These are phyloP conservation scores for Francoa sonchifolia DNA, from an alignment of 441 rosid genomes.

Conservation along the genomic window DNA sequence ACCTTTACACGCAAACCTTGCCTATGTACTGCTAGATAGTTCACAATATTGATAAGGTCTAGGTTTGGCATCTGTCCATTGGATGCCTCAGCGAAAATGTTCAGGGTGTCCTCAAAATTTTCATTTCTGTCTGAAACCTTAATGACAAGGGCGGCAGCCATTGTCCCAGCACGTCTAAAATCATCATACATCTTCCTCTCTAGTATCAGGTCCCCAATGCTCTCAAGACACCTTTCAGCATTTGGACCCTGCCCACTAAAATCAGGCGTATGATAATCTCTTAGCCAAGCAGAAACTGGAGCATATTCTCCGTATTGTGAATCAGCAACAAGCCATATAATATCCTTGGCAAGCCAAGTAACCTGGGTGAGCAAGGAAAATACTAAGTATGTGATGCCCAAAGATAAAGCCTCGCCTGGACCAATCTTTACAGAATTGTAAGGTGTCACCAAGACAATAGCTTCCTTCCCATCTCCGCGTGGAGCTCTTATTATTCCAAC, in stretches of 20 bases:
- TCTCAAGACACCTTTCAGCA: slow-evolving; percentile 21
- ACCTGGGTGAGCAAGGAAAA: slow-evolving; percentile 74
- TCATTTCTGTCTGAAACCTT: slow-evolving; percentile 53
- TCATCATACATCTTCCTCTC: slow-evolving; percentile 23
- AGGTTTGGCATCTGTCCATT: slow-evolving; percentile 98
- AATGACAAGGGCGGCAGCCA: slow-evolving; percentile 83
- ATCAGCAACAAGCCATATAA: slow-evolving; percentile 82
- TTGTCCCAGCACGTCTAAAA: slow-evolving; percentile 77
- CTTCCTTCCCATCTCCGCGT: slow-evolving; percentile 87
- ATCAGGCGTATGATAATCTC: slow-evolving; percentile 63
- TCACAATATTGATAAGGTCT: slow-evolving; percentile 80
- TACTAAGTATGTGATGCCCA: slow-evolving; percentile 53
- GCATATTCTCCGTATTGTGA: slow-evolving; percentile 72
- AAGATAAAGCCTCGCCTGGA: slow-evolving; percentile 38
- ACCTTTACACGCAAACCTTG: slow-evolving; percentile 69
- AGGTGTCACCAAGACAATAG: slow-evolving; percentile 84
- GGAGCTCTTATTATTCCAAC: slow-evolving; percentile 87
- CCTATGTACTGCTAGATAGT: slow-evolving; percentile 76
- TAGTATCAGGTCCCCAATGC: slow-evolving; percentile 9
- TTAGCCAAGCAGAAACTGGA: slow-evolving; percentile 74
- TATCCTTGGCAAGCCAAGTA: slow-evolving; percentile 89
- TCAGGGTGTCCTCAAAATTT: slow-evolving; percentile 47
- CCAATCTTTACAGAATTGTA: slow-evolving; percentile 42
- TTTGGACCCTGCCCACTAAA: slow-evolving; percentile 30
- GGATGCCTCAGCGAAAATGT: slow-evolving; percentile 79